Evolutionary conservation across 1,139 yeast genomes (phyloP).

Genomic region (Magnusiomyces sp.): DNA sequence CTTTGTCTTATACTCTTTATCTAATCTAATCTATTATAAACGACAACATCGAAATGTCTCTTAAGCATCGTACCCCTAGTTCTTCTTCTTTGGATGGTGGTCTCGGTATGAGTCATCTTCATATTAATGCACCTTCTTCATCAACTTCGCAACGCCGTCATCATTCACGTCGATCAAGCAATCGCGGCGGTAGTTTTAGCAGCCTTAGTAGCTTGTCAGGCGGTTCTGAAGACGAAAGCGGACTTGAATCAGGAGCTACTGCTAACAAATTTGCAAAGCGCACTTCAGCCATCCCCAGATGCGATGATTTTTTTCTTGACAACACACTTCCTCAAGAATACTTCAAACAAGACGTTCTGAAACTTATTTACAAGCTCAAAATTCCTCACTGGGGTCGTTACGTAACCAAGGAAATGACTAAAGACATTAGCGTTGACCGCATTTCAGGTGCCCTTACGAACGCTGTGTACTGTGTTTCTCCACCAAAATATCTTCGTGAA

Average conservation of each 20-base stretch:
- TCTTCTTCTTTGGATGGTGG: no score
- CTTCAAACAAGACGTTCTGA: conserved; percentile 72
- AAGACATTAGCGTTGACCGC: conserved; percentile 45
- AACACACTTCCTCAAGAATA: conserved; percentile 66
- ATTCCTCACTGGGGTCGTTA: conserved; percentile 60
- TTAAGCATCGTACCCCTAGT: no score
- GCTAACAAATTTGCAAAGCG: no score
- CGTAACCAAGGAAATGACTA: conserved; percentile 29
- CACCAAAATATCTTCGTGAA: conserved; percentile 30
- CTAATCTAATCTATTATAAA: no score
- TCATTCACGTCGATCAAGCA: neutral
- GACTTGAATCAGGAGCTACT: no score
- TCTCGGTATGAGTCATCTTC: neutral
- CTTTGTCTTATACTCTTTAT: no score
- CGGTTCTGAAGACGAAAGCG: neutral
- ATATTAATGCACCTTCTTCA: neutral
- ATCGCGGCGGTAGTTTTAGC: neutral
- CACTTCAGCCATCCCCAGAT: no score
- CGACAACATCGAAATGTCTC: no score
- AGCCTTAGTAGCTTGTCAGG: neutral
- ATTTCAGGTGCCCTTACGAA: conserved; percentile 92
- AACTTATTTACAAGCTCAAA: conserved; percentile 52
- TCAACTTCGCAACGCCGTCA: neutral
- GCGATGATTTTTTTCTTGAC: conserved; percentile 17
- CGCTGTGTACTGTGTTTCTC: conserved; percentile 62